These are phyloP conservation scores for Nakaseomyces uthaithaninus DNA, from an alignment of 1,139 yeast genomes.

Conservation along the genomic window DNA sequence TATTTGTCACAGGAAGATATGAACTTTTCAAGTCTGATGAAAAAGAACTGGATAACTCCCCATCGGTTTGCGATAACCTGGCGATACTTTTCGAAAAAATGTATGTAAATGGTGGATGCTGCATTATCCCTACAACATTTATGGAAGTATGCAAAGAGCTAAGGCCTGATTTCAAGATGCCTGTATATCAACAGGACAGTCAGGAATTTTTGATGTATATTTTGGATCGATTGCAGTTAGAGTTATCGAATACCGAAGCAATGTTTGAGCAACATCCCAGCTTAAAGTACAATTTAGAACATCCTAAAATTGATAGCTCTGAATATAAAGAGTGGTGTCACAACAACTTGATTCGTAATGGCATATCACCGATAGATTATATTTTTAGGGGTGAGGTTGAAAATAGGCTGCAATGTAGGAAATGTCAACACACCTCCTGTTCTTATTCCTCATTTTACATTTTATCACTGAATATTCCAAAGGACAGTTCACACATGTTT, in stretches of 20 bases:
- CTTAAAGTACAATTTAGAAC: constrained; percentile 30
- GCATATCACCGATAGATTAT: constrained; percentile 54
- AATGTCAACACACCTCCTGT: constrained; percentile 50
- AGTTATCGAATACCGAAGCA: constrained; percentile 38
- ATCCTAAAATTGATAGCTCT: constrained; percentile 31
- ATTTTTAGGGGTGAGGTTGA: constrained; percentile 58
- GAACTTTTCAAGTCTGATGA: constrained; percentile 34
- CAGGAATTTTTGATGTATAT: constrained; percentile 60
- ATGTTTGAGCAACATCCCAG: constrained; percentile 10
- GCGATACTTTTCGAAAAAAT: constrained; percentile 37
- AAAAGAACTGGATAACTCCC: constrained; percentile 27
- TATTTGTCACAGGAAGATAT: constrained; percentile 38
- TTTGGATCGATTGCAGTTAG: constrained; percentile 60
- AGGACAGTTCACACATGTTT: constrained; percentile 19
- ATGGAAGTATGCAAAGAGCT: constrained; percentile 43
- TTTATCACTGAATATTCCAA: constrained; percentile 57
- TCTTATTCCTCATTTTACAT: constrained; percentile 52
- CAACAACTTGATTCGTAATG: constrained; percentile 42
- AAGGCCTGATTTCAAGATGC: constrained; percentile 56
- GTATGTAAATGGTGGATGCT: constrained; percentile 44
- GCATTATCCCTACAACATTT: constrained; percentile 55
- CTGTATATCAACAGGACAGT: constrained; percentile 65
- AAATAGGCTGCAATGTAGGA: constrained; percentile 48
- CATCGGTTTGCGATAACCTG: constrained; percentile 40
- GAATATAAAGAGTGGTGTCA: constrained; percentile 54